These are phyloP conservation scores for Centaurea solstitialis DNA, from an alignment of 129 eudicot genomes.

Conservation along the genomic window DNA sequence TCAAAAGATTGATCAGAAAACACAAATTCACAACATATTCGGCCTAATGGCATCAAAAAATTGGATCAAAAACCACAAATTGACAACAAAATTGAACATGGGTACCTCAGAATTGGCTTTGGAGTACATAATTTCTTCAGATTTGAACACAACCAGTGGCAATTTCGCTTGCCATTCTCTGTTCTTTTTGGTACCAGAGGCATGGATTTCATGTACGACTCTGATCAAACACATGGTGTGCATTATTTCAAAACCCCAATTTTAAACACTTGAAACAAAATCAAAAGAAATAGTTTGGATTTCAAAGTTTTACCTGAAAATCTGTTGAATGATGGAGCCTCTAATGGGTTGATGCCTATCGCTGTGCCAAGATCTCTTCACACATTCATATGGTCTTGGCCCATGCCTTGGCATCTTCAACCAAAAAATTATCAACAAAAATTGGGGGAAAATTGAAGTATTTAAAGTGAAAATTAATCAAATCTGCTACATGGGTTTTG, in stretches of 20 bases:
- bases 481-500: constrained; percentile 29
- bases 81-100: background rate
- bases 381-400: constrained; percentile 89
- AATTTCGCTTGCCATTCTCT: constrained; percentile 96
- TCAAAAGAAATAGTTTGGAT: background rate
- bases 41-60: constrained; percentile 42
- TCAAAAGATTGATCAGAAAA: background rate
- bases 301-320: constrained; percentile 56
- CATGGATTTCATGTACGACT: constrained; percentile 69
- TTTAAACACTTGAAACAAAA: background rate
- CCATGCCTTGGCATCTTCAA: constrained; percentile 91
- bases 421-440: constrained; percentile 11
- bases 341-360: constrained; percentile 89
- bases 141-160: constrained; percentile 77
- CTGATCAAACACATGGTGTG: constrained; percentile 62
- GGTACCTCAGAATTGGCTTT: constrained; percentile 96
- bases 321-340: constrained; percentile 78
- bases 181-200: constrained; percentile 64
- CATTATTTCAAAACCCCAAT: constrained; percentile 20
- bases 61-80: background rate
- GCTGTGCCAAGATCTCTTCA: constrained; percentile 94
- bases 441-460: background rate
- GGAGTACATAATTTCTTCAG: constrained; percentile 96
- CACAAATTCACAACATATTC: constrained; percentile 42
- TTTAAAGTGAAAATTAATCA: constrained; percentile 6